Percentiles rank a stretch among this genome's conserved stretches.
Conservation (phyloP, 805 yeast species). For the Ogataea dorogensis region DNA sequence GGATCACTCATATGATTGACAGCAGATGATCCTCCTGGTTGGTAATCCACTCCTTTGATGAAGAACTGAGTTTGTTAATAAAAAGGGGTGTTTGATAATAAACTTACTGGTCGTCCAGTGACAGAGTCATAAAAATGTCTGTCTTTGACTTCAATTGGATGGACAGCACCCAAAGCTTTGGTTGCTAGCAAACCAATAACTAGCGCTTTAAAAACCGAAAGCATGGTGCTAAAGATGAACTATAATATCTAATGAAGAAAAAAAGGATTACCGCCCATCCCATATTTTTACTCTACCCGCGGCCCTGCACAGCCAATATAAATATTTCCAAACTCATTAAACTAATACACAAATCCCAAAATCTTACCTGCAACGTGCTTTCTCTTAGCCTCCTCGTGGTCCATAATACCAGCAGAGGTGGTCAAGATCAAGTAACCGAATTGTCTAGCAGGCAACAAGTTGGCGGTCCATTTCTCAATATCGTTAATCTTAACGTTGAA, state of each 20-base stretch:
- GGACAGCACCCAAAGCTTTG: constrained; percentile 20
- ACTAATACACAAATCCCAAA: constrained; percentile 94
- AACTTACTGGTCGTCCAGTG: constrained; percentile 66
- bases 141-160: constrained; percentile 70
- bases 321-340: constrained; percentile 9
- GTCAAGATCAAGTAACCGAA: constrained; percentile 97
- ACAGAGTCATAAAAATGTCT: constrained; percentile 73
- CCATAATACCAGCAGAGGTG: constrained; percentile 99
- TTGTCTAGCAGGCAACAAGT: constrained; percentile 98
- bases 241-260: constrained; percentile 2
- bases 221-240: constrained; percentile 6
- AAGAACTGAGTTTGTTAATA: constrained; percentile 49
- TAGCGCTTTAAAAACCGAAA: constrained; percentile 4
- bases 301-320: constrained; percentile 2
- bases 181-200: constrained; percentile 8
- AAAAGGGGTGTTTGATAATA: neutral
- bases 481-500: constrained; percentile 94
- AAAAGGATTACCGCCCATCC: constrained; percentile 13
- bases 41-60: constrained; percentile 88
- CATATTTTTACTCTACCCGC: neutral
- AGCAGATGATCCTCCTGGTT: constrained; percentile 92
- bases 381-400: constrained; percentile 99
- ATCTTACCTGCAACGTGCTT: constrained; percentile 99
- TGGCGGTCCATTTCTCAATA: constrained; percentile 98
- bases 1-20: constrained; percentile 63